These are phyloP conservation scores for Rutidosis leptorrhynchoides DNA, from an alignment of 129 eudicot genomes.

Conservation along the genomic window DNA sequence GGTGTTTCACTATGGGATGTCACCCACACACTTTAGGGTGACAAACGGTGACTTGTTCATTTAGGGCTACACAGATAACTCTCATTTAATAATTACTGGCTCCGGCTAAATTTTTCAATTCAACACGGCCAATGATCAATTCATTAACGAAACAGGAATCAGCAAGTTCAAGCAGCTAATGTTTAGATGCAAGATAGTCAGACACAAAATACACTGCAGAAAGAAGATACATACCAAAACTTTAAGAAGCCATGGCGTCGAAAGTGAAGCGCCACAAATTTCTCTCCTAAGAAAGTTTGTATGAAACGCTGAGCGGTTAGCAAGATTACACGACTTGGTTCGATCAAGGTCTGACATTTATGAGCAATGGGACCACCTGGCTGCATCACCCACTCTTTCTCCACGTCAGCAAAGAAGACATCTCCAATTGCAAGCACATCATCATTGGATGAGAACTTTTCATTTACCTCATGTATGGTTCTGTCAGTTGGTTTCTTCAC, in stretches of 20 bases:
- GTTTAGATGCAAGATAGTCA: slow-evolving; percentile 10
- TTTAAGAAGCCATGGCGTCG: slow-evolving; percentile 94
- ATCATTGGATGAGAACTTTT: slow-evolving; percentile 63
- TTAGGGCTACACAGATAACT: not conserved
- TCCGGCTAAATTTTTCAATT: not conserved
- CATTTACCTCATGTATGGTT: slow-evolving; percentile 52
- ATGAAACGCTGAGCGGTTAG: slow-evolving; percentile 93
- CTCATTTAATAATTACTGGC: not conserved
- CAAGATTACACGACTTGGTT: slow-evolving; percentile 79
- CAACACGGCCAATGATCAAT: slow-evolving; percentile 2
- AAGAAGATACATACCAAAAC: slow-evolving; percentile 63
- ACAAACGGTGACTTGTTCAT: slow-evolving; percentile 1
- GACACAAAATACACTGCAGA: not conserved
- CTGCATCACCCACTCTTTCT: slow-evolving; percentile 90
- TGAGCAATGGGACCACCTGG: slow-evolving; percentile 97
- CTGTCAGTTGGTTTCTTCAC: slow-evolving; percentile 77
- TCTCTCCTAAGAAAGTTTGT: slow-evolving; percentile 81
- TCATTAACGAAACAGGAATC: not conserved
- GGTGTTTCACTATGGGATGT: not conserved
- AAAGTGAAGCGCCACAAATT: slow-evolving; percentile 81
- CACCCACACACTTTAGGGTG: not conserved
- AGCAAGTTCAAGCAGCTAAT: not conserved
- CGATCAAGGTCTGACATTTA: slow-evolving; percentile 72
- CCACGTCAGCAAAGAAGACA: slow-evolving; percentile 96
- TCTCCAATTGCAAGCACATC: slow-evolving; percentile 93